phyloP scores from a whole-genome alignment of 1,284 basidiomycete genomes.

The Sporisorium iseilematis-ciliati region DNA sequence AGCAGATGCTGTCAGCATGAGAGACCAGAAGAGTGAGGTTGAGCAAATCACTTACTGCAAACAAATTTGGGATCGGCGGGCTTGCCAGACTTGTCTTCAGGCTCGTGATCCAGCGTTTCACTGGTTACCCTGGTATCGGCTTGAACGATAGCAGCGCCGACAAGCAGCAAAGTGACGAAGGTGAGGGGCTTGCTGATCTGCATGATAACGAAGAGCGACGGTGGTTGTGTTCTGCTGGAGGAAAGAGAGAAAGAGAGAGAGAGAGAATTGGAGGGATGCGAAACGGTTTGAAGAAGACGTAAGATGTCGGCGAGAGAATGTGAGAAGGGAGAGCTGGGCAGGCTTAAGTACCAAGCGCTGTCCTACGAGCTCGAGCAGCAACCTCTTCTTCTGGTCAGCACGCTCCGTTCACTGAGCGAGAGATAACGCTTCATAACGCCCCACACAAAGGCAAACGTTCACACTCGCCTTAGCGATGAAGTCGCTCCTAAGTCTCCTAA shows the following conservation, averaged over 20 bases:
- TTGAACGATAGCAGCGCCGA: background rate
- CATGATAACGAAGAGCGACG: background rate
- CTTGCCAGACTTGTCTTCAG: background rate
- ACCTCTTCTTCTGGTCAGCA: no score
- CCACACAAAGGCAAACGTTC: no score
- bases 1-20: background rate
- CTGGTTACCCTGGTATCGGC: background rate
- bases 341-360: no score
- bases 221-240: background rate
- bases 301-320: background rate
- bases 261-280: background rate
- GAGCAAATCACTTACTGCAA: constrained; percentile 1
- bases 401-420: no score
- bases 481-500: no score
- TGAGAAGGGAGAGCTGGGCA: no score
- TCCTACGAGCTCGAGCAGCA: no score
- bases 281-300: no score
- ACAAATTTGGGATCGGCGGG: background rate
- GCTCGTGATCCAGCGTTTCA: background rate
- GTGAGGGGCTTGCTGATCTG: background rate
- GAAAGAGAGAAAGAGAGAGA: background rate
- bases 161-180: background rate
- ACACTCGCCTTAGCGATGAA: no score
- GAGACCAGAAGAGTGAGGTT: background rate
- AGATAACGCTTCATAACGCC: no score